Evolutionary conservation across 805 yeast species (phyloP).

Genomic region (Metschnikowia orientalis): DNA sequence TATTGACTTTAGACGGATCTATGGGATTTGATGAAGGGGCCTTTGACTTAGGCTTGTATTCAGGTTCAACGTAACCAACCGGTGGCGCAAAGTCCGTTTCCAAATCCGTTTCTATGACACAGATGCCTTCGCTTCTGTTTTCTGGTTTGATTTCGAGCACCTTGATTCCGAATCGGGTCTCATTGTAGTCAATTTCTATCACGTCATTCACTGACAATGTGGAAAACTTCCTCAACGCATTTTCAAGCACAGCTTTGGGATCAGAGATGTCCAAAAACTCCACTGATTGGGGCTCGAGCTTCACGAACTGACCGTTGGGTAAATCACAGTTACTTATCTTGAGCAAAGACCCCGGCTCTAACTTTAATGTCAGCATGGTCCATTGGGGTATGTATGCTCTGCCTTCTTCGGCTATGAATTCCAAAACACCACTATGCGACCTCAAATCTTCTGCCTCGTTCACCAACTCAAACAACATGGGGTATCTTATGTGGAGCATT

Average conservation of each 20-base stretch:
- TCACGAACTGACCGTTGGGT: slow-evolving; percentile 83
- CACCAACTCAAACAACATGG: slow-evolving; percentile 83
- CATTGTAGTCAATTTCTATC: slow-evolving; percentile 81
- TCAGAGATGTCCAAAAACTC: slow-evolving; percentile 91
- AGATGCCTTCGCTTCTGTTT: slow-evolving; percentile 58
- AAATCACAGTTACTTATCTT: slow-evolving; percentile 73
- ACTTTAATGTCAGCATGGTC: slow-evolving; percentile 80
- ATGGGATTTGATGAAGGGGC: slow-evolving; percentile 32
- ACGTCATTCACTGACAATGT: slow-evolving; percentile 81
- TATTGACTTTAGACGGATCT: slow-evolving; percentile 31
- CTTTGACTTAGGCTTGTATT: slow-evolving; percentile 43
- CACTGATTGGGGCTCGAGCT: slow-evolving; percentile 90
- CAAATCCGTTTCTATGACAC: slow-evolving; percentile 94
- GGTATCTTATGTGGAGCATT: slow-evolving; percentile 88
- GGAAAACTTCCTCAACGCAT: slow-evolving; percentile 83
- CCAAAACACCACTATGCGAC: slow-evolving; percentile 93
- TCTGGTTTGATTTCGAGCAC: slow-evolving; percentile 87
- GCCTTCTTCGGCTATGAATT: slow-evolving; percentile 97
- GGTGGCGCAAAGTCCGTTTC: slow-evolving; percentile 99
- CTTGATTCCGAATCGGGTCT: slow-evolving; percentile 69
- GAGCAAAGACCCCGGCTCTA: slow-evolving; percentile 77
- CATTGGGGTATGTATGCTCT: slow-evolving; percentile 91
- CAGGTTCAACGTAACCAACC: slow-evolving; percentile 95
- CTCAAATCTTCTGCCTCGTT: slow-evolving; percentile 56
- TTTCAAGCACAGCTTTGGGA: slow-evolving; percentile 95